Base-by-base conservation (phyloP, 805 yeast genomes). In the Saccharomycopsis vini region DNA sequence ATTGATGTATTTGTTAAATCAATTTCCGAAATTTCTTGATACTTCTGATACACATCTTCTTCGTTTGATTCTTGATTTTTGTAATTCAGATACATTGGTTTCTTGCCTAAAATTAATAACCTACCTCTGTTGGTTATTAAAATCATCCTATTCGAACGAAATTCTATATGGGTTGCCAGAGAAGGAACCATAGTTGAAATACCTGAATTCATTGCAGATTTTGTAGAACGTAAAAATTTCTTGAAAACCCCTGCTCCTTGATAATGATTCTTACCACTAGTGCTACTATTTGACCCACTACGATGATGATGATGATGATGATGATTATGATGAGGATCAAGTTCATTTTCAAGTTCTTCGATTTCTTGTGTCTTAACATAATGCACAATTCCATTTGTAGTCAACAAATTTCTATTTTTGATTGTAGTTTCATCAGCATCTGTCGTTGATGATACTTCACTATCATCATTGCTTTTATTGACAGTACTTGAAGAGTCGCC, bases 91-190 rank as follows among this genome's bases (percentile, higher is more conserved):
- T 26, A 37, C 41, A 50, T 53, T 42, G 64, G 69, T 35, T 62
- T 62, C 19, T 68, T 54, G 40, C 59, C 54, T 36, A 76, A 69
- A 2, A 75, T 48, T 42, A 76, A 56, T 0, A 70, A 75, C 36
- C 81, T 55, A 2, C 81, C 82, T 51, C 67, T 67, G 0, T 73
- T 62, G 2, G 81, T 76, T 2, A 76, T 59, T 24, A 76, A 48
- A 52, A 75, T 51, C 1, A 77, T 73, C 45, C 79, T 63, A 1
- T 64, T 57, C 30, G 54, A 63, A 48, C 30, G 57, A 53, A 49
- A 58, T 16, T 42, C 36, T 6, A 37, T 12, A 4, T 29, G 9
- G 5, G 28, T 3, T 15, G 20, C 16, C 3, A 12, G 5, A 18
- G 34, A 19, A 16, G 12, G n/a, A 5, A 29, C 16, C 12, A 15